Conservation (phyloP, 2,329 filamentous ascomycete genomes). For the Colletotrichum sp. region DNA sequence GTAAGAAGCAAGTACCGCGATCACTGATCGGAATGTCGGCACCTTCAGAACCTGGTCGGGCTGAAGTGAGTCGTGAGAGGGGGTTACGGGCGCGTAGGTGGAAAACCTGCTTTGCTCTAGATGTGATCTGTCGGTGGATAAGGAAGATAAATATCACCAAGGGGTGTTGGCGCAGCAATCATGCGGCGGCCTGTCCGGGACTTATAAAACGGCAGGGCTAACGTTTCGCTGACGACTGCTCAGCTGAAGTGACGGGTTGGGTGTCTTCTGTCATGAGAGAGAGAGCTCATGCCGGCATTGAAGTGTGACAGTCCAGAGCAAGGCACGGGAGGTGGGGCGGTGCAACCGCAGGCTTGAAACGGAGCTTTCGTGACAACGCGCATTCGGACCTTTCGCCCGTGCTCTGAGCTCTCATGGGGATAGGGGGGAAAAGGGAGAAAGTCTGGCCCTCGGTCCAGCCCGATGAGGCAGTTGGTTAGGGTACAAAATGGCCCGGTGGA, state of each 20-base stretch:
- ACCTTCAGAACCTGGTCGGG: neutral
- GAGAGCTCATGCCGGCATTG: constrained; percentile 4
- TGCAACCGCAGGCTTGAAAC: constrained; percentile 20
- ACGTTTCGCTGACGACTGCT: neutral
- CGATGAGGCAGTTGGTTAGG: constrained; percentile 8
- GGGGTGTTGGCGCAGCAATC: neutral
- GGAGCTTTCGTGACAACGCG: constrained; percentile 7
- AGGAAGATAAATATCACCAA: neutral
- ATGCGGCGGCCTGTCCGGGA: neutral
- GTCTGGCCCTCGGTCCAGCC: constrained; percentile 1
- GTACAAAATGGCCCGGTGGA: neutral
- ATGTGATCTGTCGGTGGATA: neutral
- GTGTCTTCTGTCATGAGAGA: neutral
- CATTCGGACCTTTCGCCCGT: constrained; percentile 12
- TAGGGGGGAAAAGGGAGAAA: neutral
- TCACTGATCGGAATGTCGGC: neutral
- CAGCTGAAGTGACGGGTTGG: neutral
- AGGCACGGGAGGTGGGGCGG: constrained; percentile 2
- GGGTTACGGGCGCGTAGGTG: neutral
- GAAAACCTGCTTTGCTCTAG: neutral
- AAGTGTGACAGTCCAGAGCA: constrained; percentile 7
- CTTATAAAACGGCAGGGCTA: neutral
- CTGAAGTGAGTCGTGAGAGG: neutral
- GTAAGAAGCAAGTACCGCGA: neutral
- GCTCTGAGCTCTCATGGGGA: neutral